Evolutionary conservation across 1,284 basidiomycete species (phyloP).

Genomic region (Puccinia hordei): DNA sequence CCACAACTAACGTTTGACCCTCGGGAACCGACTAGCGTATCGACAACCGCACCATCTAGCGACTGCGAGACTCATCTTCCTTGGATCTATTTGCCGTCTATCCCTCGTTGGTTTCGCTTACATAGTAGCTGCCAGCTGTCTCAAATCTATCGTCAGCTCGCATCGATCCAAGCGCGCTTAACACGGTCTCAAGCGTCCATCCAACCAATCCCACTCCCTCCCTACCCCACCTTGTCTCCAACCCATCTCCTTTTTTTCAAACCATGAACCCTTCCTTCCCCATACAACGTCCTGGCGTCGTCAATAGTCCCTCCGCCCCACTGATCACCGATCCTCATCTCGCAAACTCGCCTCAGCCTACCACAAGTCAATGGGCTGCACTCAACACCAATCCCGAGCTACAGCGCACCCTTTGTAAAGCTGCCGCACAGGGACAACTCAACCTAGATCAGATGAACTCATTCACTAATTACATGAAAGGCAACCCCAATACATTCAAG

Average conservation of each 20-base stretch:
- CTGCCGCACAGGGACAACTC: conserved; percentile 41
- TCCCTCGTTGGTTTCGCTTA: neutral
- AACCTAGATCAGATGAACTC: conserved; percentile 25
- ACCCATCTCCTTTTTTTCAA: too few species aligned
- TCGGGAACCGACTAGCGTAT: too few species aligned
- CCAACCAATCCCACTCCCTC: neutral
- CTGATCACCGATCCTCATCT: conserved; percentile 19
- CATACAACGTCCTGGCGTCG: conserved; percentile 35
- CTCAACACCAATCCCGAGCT: conserved; percentile 44
- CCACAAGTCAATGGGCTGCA: conserved; percentile 40
- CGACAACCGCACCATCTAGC: too few species aligned
- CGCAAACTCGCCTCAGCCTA: conserved; percentile 8
- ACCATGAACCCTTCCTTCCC: conserved; percentile 50
- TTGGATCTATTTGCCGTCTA: neutral
- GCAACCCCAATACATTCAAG: conserved; percentile 28
- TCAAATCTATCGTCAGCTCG: conserved; percentile 19
- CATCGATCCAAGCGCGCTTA: conserved; percentile 10
- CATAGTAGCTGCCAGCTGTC: neutral
- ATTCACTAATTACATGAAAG: conserved; percentile 37
- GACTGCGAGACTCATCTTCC: too few species aligned
- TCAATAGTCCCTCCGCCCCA: conserved; percentile 15
- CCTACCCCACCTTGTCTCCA: neutral
- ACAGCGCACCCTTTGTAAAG: conserved; percentile 49
- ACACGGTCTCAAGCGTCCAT: neutral
- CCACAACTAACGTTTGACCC: too few species aligned